Base-by-base conservation (phyloP, 352 stramenopile species). In the Phytophthora boehmeriae region DNA sequence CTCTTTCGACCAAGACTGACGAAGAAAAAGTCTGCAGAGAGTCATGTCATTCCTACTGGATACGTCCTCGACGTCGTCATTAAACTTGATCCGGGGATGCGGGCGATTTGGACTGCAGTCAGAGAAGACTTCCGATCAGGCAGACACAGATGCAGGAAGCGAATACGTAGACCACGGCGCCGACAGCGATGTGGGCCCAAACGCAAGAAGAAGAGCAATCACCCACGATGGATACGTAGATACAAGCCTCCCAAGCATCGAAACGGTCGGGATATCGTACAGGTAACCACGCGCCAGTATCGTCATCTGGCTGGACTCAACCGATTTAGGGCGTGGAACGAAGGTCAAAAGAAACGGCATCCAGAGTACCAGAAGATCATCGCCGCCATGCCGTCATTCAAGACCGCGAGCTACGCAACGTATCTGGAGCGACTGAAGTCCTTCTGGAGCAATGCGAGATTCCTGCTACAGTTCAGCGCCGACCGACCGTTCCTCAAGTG, bases 331-430 rank as follows among this genome's bases (percentile, higher is more conserved):
- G 9, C 2, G 35, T 68, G 60, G 41, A 44, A 59, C 13, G 52
- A 68, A 43, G 52, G 50, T 13, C 51, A 43, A n/a, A 57, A 54
- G 46, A 22, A 38, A 13, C 11, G 0, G 0, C 16, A 55, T 25
- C 51, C 51, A 0, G 27, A 62, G 16, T 68, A 68, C 39, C 2
- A 17, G 22, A 6, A n/a, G 5, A n/a, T 48, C 2, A 35, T 70
- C 6, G 19, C 8, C 2, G 42, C 11, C 27, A 70, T 70, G 54
- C 54, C 54, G 3, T 70, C 62, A 13, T 62, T 70, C 62, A 70
- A n/a, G n/a, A n/a, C n/a, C n/a, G n/a, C n/a, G n/a, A n/a, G n/a
- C n/a, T n/a, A n/a, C n/a, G n/a, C n/a, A n/a, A n/a, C n/a, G n/a
- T n/a, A n/a, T n/a, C n/a, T n/a, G n/a, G n/a, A n/a, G n/a, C n/a